Base-by-base conservation (phyloP, 108 stramenopile genomes). In the Cyclotella choctawhatcheeana region DNA sequence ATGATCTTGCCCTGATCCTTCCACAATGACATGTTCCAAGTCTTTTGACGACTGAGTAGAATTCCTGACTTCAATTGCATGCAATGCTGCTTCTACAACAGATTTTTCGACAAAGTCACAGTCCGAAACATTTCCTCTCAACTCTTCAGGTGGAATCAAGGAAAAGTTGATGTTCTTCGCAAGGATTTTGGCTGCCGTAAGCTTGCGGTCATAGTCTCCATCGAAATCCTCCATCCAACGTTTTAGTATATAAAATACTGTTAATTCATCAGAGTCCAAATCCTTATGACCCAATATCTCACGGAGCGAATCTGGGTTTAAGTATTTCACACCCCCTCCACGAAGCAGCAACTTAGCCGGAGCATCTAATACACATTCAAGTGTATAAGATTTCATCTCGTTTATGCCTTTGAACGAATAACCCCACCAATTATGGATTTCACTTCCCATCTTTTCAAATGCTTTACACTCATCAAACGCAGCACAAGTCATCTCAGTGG, bases 391-490 rank as follows among this genome's bases (percentile, higher is more conserved):
- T 32, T 24, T 33, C 6, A 66, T 26, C 16, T 66, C 65, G 31
- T 52, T 50, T 18, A 32, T 66, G 5, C 53, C 53, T 8, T 26
- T 26, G 17, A 54, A 27, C 17, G 53, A 25, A 21, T 24, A 18
- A 51, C 65, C 50, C 21, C 34, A 51, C 65, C 65, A 34, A 8
- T 51, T 33, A 31, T 24, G n/a, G n/a, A n/a, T 17, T 66, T 66
- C 33, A 22, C 52, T 26, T 8, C 53, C 53, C 7, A 7, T 26
- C 7, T 7, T 54, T 16, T 54, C 52, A 7, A 47, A 55, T 54
- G 25, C 61, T 16, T 7, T 63, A 16, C 61, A 40, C 35, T 73
- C 71, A 63, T 73, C 71, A 55, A 73, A 73, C 22, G 43, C 51
- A 5, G 53, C 71, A 52, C 61, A 64, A 14, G 30, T 50, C 21